Evolutionary conservation across 2,329 filamentous ascomycete genomes (phyloP).

Genomic region (Pyrenophora tritici-repentis): DNA sequence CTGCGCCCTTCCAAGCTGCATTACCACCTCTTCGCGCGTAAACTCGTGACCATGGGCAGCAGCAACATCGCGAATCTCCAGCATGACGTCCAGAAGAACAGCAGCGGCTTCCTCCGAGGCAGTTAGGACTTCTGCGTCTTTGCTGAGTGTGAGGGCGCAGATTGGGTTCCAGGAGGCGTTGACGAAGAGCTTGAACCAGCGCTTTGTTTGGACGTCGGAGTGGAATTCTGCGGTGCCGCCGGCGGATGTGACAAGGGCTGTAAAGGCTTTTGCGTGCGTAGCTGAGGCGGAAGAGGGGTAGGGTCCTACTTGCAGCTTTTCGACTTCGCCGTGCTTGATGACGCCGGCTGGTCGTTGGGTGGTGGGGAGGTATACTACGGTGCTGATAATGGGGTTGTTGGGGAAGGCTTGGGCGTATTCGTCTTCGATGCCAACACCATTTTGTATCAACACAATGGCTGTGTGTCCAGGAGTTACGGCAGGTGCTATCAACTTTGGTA

Average conservation of each 20-base stretch:
- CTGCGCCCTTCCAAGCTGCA: slow-evolving; percentile 47
- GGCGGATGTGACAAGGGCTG: slow-evolving; percentile 49
- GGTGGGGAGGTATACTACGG: slow-evolving; percentile 60
- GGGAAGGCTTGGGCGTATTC: slow-evolving; percentile 58
- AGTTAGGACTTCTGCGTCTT: slow-evolving; percentile 58
- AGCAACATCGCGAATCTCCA: slow-evolving; percentile 53
- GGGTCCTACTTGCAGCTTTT: slow-evolving; percentile 57
- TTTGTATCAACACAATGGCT: slow-evolving; percentile 64
- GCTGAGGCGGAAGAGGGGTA: slow-evolving; percentile 48
- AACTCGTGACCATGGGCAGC: slow-evolving; percentile 49
- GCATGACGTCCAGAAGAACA: slow-evolving; percentile 51
- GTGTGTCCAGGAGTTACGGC: slow-evolving; percentile 51
- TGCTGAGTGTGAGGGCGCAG: slow-evolving; percentile 60
- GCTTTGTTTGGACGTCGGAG: slow-evolving; percentile 60
- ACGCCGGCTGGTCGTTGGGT: slow-evolving; percentile 57
- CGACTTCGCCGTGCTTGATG: slow-evolving; percentile 54
- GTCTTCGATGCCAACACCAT: slow-evolving; percentile 65
- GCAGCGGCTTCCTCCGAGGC: slow-evolving; percentile 47
- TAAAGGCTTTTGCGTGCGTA: slow-evolving; percentile 40
- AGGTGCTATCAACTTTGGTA: slow-evolving; percentile 46
- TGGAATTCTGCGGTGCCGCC: slow-evolving; percentile 57
- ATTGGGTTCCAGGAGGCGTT: slow-evolving; percentile 67
- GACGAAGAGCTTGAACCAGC: slow-evolving; percentile 66
- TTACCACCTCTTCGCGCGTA: slow-evolving; percentile 44
- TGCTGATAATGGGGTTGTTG: slow-evolving; percentile 58